Percentiles rank a stretch among this genome's conserved stretches.
These are phyloP conservation scores for Aspergillus wentii DNA, from an alignment of 495 filamentous ascomycete species.

Conservation along the genomic window DNA sequence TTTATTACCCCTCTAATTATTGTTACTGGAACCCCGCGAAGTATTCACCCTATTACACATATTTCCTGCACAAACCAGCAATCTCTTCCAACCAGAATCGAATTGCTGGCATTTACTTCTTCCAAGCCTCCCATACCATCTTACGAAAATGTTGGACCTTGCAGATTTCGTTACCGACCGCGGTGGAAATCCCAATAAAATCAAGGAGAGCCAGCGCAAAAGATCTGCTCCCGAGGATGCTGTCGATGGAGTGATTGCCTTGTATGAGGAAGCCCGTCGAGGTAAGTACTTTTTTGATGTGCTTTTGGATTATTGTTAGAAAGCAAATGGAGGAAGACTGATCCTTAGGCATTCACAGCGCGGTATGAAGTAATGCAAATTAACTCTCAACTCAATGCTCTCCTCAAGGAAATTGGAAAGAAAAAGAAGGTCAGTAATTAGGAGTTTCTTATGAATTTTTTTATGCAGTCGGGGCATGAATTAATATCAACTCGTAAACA, in stretches of 20 bases:
- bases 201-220: slow-evolving; percentile 82
- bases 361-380: slow-evolving; percentile 78
- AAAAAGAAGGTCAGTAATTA: slow-evolving; percentile 73
- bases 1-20: too few species aligned
- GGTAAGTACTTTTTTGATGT: slow-evolving; percentile 44
- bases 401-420: slow-evolving; percentile 82
- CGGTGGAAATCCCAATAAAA: slow-evolving; percentile 82
- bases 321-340: background rate
- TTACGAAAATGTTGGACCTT: slow-evolving; percentile 65
- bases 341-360: slow-evolving; percentile 38
- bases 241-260: slow-evolving; percentile 84
- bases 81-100: too few species aligned
- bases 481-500: slow-evolving; percentile 27
- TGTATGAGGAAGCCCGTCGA: slow-evolving; percentile 82
- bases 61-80: too few species aligned
- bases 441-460: background rate
- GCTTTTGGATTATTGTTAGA: background rate
- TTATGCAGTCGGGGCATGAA: too few species aligned
- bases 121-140: slow-evolving; percentile 1
- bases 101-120: background rate
- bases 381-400: slow-evolving; percentile 74
- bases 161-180: slow-evolving; percentile 78
- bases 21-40: too few species aligned
- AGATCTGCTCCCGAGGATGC: slow-evolving; percentile 73
- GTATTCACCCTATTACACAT: too few species aligned